Percentiles rank a stretch among this genome's conserved stretches.
Evolutionary conservation across 2,329 filamentous ascomycete species (phyloP).

Genomic region (Leptographium radiaticola): DNA sequence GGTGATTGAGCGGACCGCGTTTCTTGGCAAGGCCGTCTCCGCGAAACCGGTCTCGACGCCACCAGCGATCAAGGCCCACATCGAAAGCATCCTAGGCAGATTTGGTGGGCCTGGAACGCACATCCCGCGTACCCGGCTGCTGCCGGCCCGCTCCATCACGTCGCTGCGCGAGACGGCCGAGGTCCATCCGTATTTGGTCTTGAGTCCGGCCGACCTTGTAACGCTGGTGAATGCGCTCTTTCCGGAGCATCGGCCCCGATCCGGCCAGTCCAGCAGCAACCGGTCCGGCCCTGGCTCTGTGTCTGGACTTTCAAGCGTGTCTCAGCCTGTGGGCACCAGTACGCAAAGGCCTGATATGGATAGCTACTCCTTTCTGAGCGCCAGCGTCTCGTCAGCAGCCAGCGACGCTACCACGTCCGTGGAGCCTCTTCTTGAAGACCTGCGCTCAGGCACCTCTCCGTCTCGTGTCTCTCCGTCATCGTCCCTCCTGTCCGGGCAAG

Average conservation of each 20-base stretch:
- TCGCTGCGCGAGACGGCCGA: slow-evolving; percentile 64
- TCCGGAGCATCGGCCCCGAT: slow-evolving; percentile 56
- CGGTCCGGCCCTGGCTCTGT: slow-evolving; percentile 54
- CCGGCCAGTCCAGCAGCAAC: slow-evolving; percentile 46
- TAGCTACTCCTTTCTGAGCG: slow-evolving; percentile 57
- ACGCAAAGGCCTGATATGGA: slow-evolving; percentile 45
- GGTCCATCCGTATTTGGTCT: slow-evolving; percentile 65
- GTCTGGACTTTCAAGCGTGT: slow-evolving; percentile 56
- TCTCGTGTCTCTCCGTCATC: slow-evolving; percentile 40
- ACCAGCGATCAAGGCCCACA: slow-evolving; percentile 50
- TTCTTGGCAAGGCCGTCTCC: slow-evolving; percentile 1
- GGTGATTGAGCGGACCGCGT: slow-evolving; percentile 56
- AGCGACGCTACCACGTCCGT: slow-evolving; percentile 57
- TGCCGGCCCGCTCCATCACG: slow-evolving; percentile 59
- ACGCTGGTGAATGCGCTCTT: slow-evolving; percentile 76
- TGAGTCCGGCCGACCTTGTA: slow-evolving; percentile 67
- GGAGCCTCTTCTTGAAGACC: slow-evolving; percentile 48
- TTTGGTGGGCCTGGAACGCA: slow-evolving; percentile 43
- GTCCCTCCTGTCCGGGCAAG: slow-evolving; percentile 14
- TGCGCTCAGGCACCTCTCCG: slow-evolving; percentile 31
- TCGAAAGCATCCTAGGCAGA: slow-evolving; percentile 56
- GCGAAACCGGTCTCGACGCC: slow-evolving; percentile 43
- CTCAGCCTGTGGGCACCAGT: slow-evolving; percentile 51
- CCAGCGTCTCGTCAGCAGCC: slow-evolving; percentile 57
- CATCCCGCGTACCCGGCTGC: slow-evolving; percentile 41